Base-by-base conservation (phyloP, 2,329 filamentous ascomycete species). In the Teratosphaeria gauchensis region DNA sequence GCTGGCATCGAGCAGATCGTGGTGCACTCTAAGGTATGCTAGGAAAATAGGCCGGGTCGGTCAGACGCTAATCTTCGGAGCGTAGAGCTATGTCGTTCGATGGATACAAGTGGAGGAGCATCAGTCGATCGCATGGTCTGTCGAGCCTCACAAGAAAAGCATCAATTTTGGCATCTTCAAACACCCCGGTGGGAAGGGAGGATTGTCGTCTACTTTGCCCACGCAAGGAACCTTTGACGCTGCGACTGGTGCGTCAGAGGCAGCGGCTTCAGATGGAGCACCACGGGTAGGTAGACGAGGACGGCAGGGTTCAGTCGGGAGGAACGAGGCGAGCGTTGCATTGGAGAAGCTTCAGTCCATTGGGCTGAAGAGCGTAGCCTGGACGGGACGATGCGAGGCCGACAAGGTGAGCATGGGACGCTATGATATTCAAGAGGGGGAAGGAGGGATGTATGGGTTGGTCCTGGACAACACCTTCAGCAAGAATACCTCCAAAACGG, bases 401-500 rank as follows among this genome's bases (percentile, higher is more conserved):
- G 92, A 97, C 77, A 92, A 94, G 77, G 91, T 96, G 55, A 89
- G 90, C 21, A 90, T 92, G 73, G 94, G 92, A 33, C 94, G 87
- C 21, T 90, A 90, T 71, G 88, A 96, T 70, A 89, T 97, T 28
- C 78, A 78, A 0, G 69, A 78, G 7, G 85, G 84, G 35, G 85
- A 94, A 63, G 89, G 86, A 28, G 94, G 94, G 69, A 96, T 96
- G 84, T 99, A 95, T 72, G 94, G 92, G 58, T 79, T 99, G 61
- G 90, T 97, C 33, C 96, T 99, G 70, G 94, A 99, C 82, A 99
- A 99, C 71, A 99, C 94, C 31, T 99, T 99, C 72, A 96, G 92
- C 61, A 97, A 96, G 76, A 89, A 87, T 73, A 87, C 89, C 51
- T 94, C 92, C 56, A 99, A 99, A 77, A 96, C 88, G 32, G 91